Evolutionary conservation across 2,329 filamentous ascomycete species (phyloP).

Genomic region (Colletotrichum chlorophyti): DNA sequence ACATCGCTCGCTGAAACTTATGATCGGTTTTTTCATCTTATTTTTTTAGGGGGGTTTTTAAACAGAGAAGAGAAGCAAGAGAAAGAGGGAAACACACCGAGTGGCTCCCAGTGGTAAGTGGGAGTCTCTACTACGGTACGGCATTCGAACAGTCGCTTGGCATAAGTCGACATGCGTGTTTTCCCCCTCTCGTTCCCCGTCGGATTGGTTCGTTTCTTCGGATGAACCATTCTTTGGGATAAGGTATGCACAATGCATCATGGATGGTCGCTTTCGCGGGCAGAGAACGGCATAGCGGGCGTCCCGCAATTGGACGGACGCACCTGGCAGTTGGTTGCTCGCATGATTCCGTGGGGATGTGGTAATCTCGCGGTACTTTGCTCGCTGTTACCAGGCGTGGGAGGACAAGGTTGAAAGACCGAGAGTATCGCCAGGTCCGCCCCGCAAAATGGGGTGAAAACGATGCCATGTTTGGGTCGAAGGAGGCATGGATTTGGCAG

Average conservation of each 20-base stretch:
- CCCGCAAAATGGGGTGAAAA: constrained; percentile 2
- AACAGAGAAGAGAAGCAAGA: background rate
- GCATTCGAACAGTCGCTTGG: too few relatives aligned
- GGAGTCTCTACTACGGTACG: too few relatives aligned
- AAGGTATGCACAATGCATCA: background rate
- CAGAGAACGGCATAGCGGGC: background rate
- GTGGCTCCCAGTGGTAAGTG: background rate
- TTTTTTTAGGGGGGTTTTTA: too few relatives aligned
- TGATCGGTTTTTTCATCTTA: background rate
- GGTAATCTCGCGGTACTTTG: constrained; percentile 25
- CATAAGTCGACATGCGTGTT: too few relatives aligned
- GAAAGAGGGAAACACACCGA: background rate
- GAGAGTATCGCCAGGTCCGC: constrained; percentile 16
- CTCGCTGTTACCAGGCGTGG: constrained; percentile 23
- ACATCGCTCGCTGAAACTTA: constrained; percentile 26
- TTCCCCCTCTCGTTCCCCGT: too few relatives aligned
- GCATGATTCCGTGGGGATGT: constrained; percentile 22
- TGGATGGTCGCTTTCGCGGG: too few relatives aligned
- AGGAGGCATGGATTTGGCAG: constrained; percentile 7
- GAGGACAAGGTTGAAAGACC: constrained; percentile 18
- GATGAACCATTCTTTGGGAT: too few relatives aligned
- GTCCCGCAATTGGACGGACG: background rate
- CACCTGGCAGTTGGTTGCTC: background rate
- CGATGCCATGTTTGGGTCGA: too few relatives aligned
- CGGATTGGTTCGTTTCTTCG: too few relatives aligned